Base-by-base conservation (phyloP, 129 eudicot species). In the Saposhnikovia divaricata region DNA sequence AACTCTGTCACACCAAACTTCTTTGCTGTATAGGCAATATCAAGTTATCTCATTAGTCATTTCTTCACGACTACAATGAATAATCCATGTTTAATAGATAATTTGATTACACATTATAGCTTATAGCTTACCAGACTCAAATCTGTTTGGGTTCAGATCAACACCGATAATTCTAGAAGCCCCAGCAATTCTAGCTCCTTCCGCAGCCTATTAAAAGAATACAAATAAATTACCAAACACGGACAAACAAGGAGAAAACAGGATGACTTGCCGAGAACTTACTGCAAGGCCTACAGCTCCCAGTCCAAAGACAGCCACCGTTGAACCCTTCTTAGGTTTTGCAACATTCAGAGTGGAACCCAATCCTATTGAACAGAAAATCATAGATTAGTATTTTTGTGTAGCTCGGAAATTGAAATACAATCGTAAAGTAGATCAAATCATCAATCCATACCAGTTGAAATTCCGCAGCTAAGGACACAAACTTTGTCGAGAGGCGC, bases 281-380 rank as follows among this genome's bases (percentile, higher is more conserved):
- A 93, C 98, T 72, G 91, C 98, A 72, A 93, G 96, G 38, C 98
- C 98, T 28, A 93, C 98, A 65, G 90, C 97, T 82, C 98, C 98
- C 6, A 93, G 81, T 77, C 98, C 97, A 43, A 93, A 93, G 48
- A 93, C 78, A 19, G 98, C 98, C 23, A 91, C 97, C 0, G 97
- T 86, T 44, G 89, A 86, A 9, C 96, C 98, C 84, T 84, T 85
- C 57, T 77, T 82, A 1, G 98, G 98, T 78, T 93, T 93, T 1
- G 98, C 98, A 85, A 93, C 98, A 85, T 93, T 93, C 82, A 93
- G 21, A 78, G 98, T 91, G 63, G 98, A 95, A 51, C 98, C 98
- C 23, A 93, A 88, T 42, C 97, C 97, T 88, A 44, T 38, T 79
- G 11, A 46, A 34, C 27, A 50, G 3, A 75, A 5, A 34, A 28